phyloP scores from a whole-genome alignment of 2,329 filamentous ascomycete species.

The Penicillium sp. region DNA sequence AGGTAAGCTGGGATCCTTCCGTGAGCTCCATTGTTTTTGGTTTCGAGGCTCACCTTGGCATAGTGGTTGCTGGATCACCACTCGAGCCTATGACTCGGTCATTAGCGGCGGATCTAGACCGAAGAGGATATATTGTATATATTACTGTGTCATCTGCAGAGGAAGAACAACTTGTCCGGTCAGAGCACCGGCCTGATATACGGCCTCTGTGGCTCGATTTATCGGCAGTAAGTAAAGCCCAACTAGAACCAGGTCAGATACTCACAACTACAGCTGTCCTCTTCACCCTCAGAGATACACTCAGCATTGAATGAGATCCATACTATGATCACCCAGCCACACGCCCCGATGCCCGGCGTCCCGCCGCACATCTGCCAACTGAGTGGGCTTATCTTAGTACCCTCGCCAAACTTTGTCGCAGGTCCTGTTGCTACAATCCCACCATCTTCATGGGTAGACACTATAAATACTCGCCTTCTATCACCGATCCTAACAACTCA shows the following conservation, averaged over 20 bases:
- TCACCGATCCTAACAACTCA: constrained; percentile 88
- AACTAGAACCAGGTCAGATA: constrained; percentile 10
- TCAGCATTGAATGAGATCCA: constrained; percentile 73
- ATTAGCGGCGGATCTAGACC: constrained; percentile 82
- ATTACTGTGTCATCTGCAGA: constrained; percentile 84
- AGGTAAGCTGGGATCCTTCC: constrained; percentile 42
- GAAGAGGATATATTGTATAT: constrained; percentile 91
- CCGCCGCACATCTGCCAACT: constrained; percentile 77
- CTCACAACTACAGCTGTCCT: constrained; percentile 57
- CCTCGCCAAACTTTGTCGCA: constrained; percentile 76
- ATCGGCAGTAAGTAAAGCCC: constrained; percentile 49
- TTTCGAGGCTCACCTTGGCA: constrained; percentile 28
- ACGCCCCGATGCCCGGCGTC: constrained; percentile 76
- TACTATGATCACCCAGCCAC: constrained; percentile 73
- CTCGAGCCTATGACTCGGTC: constrained; percentile 82
- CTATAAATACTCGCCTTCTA: constrained; percentile 89
- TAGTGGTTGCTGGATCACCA: constrained; percentile 86
- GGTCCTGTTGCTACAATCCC: constrained; percentile 85
- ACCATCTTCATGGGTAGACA: constrained; percentile 82
- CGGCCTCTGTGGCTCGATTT: constrained; percentile 82
- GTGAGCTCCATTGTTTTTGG: neutral
- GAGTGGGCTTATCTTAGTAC: constrained; percentile 81
- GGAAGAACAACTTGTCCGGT: constrained; percentile 79
- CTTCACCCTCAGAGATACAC: constrained; percentile 61
- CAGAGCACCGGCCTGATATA: constrained; percentile 79